A percentile compares a stretch with the other conserved stretches of the same genome.
These are phyloP conservation scores for Backusella parvicylindrica DNA, from an alignment of 192 early-diverging fungal genomes.

Conservation along the genomic window DNA sequence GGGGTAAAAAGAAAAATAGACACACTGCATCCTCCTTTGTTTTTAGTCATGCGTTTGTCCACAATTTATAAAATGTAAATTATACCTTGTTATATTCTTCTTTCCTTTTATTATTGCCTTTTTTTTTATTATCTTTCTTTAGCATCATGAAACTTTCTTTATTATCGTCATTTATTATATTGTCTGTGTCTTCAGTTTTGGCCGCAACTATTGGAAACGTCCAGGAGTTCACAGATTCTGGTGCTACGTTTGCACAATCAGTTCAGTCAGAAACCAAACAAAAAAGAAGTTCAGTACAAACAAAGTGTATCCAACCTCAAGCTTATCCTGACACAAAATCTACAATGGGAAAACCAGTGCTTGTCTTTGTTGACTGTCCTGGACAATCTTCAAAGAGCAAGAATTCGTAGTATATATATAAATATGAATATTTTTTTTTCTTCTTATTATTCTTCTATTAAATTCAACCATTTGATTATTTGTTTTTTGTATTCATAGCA, in stretches of 20 bases:
- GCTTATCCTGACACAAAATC: background rate
- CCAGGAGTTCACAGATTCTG: background rate
- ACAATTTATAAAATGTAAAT: background rate
- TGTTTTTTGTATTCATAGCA: background rate
- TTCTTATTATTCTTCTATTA: background rate
- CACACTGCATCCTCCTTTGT: background rate
- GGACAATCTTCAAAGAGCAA: background rate
- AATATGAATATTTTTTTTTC: background rate
- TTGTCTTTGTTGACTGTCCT: background rate
- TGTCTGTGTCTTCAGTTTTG: background rate
- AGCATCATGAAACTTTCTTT: background rate
- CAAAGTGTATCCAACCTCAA: background rate
- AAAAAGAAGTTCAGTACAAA: background rate
- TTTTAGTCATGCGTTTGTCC: background rate
- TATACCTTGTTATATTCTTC: background rate
- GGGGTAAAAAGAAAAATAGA: background rate
- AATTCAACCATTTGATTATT: background rate
- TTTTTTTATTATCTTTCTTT: background rate
- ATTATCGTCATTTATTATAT: background rate
- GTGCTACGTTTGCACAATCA: background rate
- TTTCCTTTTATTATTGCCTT: background rate
- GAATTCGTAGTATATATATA: background rate
- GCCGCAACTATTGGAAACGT: background rate
- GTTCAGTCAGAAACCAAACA: background rate
- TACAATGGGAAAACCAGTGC: background rate